Base-by-base conservation (phyloP, 2,329 filamentous ascomycete species). In the Furcasterigmium sp. region DNA sequence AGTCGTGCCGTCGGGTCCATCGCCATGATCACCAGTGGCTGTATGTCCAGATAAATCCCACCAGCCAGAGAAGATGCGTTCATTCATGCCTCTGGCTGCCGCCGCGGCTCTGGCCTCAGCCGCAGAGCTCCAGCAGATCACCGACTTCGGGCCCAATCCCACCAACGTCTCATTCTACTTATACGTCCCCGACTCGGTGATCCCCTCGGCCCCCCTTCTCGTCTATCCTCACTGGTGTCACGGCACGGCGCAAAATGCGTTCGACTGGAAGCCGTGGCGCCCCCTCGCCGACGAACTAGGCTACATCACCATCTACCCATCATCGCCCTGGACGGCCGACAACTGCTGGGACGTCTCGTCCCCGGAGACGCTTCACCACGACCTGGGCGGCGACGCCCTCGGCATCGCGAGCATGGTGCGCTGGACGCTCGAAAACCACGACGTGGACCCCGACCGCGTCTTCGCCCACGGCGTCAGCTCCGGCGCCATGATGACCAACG, bases 321-420 rank as follows among this genome's bases (percentile, higher is more conserved):
- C 58, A 47, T 61, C 49, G 38, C 63, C 62, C 15, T 63, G 62
- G 47, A 52, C 50, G n/a, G 61, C 55, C 13, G 65, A 67, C 49
- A 64, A 61, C 50, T 82, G 78, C 61, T 82, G 78, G 77, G 78
- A 82, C 45, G 75, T 81, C 2, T 75, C 73, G 5, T 77, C 71
- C 9, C 57, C 60, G 26, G 58, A 66, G 9, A 69, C 71, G 1
- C 61, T 78, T 2, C 63, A 64, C 3, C 73, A 77, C 53, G 62
- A 72, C 41, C 72, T 63, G 20, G 73, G 74, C 18, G 71, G 73
- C 19, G 73, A 77, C 54, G 70, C 65, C 15, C 64, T 69, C n/a
- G 65, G 67, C 4, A 75, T 77, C 48, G 70, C 68, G 14, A 75
- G 68, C 54, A 78, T 78, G 73, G 72, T 77, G 29, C 61, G 62